phyloP scores from a whole-genome alignment of 371 early-diverging fungal genomes.

The Blakeslea trispora region DNA sequence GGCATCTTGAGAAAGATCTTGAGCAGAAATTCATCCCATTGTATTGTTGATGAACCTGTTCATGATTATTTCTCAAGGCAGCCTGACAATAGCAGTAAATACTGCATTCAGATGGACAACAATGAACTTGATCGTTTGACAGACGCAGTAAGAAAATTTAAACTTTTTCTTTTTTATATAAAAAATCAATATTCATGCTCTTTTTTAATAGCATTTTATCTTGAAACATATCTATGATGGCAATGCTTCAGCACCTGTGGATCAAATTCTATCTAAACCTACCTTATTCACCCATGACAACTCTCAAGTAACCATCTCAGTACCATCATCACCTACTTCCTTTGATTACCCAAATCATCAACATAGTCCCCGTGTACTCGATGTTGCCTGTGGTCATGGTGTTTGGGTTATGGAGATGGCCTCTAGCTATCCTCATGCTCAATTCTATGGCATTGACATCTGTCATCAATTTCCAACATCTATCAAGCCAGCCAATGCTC shows the following conservation, averaged over 20 bases:
- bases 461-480: constrained; percentile 47
- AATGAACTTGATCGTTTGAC: constrained; percentile 40
- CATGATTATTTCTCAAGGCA: constrained; percentile 20
- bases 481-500: constrained; percentile 54
- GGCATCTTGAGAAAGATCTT: too few species aligned
- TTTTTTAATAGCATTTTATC: constrained; percentile 38
- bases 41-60: too few species aligned
- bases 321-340: constrained; percentile 9
- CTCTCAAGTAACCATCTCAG: too few species aligned
- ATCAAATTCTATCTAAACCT: constrained; percentile 20
- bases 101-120: constrained; percentile 33
- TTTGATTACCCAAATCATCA: constrained; percentile 1
- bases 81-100: too few species aligned
- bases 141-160: constrained; percentile 30
- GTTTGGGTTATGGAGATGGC: constrained; percentile 52
- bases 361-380: constrained; percentile 33
- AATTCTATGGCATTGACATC: constrained; percentile 56
- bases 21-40: too few species aligned
- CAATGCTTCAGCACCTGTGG: constrained; percentile 40
- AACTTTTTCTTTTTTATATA: too few species aligned
- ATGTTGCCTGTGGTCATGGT: constrained; percentile 50
- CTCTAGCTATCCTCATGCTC: constrained; percentile 49
- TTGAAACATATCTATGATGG: constrained; percentile 41
- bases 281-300: too few species aligned
- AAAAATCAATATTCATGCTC: constrained; percentile 1